Percentiles rank a stretch among this genome's conserved stretches.
phyloP scores from a whole-genome alignment of 2,329 filamentous ascomycete species.

The Piedraia hortae region DNA sequence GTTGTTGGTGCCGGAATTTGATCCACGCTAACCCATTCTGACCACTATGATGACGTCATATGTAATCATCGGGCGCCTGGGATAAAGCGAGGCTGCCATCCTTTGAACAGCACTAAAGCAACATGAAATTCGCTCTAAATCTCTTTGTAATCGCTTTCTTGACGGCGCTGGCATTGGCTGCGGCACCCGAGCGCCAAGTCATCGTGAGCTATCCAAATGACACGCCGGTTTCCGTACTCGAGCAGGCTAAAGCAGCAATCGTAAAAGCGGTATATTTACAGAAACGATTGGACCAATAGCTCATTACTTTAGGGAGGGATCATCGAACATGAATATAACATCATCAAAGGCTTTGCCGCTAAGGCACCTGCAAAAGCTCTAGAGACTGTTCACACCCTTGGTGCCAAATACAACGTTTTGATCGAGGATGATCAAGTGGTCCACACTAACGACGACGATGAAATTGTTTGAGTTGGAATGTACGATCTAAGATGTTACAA shows the following conservation, averaged over 20 bases:
- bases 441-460: conserved; percentile 3
- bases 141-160: conserved; percentile 5
- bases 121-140: conserved; percentile 10
- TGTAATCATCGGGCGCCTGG: no score
- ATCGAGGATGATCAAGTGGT: conserved; percentile 59
- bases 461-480: no score
- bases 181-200: conserved; percentile 33
- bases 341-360: conserved; percentile 15
- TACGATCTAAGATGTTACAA: no score
- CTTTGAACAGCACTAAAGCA: no score
- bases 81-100: no score
- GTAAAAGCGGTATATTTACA: conserved; percentile 23
- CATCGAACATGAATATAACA: conserved; percentile 28
- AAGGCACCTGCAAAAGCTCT: conserved; percentile 42
- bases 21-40: no score
- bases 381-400: conserved; percentile 35
- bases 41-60: no score
- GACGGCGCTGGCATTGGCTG: conserved; percentile 4
- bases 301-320: conserved; percentile 26
- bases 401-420: conserved; percentile 29
- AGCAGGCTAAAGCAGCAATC: conserved; percentile 45
- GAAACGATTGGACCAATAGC: not conserved
- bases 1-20: no score
- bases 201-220: conserved; percentile 51
- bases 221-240: conserved; percentile 38